These are phyloP conservation scores for Apiotrichum laibachii DNA, from an alignment of 1,284 basidiomycete species.

Conservation along the genomic window DNA sequence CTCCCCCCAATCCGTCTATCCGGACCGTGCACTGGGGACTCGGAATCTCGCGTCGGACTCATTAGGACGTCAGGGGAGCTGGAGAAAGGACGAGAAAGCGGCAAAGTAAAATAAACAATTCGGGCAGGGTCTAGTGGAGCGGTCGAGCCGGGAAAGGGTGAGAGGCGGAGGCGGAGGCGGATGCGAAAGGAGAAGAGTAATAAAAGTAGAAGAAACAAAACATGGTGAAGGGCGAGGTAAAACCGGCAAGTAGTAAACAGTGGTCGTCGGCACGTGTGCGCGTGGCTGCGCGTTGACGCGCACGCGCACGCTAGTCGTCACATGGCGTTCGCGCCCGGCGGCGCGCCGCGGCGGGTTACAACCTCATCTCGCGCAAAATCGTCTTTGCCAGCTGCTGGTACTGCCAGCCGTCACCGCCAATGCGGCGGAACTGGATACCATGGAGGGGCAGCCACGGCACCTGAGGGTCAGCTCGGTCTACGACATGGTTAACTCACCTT, in stretches of 20 bases:
- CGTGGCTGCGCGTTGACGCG: too few species aligned
- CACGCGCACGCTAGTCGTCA: background rate
- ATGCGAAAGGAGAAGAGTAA: too few species aligned
- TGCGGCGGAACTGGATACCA: conserved; percentile 91
- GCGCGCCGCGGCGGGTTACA: conserved; percentile 53
- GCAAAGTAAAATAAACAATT: background rate
- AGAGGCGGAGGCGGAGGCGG: too few species aligned
- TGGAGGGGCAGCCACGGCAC: conserved; percentile 91
- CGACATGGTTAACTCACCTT: conserved; percentile 61
- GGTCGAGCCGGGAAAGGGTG: too few species aligned
- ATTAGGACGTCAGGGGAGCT: too few species aligned
- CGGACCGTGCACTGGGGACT: too few species aligned
- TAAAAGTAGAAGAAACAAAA: background rate
- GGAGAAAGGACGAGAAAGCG: background rate
- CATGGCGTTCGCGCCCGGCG: background rate
- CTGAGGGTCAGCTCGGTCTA: conserved; percentile 51
- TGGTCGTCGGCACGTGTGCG: too few species aligned
- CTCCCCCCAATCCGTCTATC: too few species aligned
- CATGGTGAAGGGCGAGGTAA: too few species aligned
- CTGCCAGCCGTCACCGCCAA: conserved; percentile 93
- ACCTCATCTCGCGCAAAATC: conserved; percentile 86
- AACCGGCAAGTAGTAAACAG: too few species aligned
- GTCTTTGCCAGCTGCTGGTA: conserved; percentile 95
- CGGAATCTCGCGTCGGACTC: too few species aligned
- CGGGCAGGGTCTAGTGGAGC: too few species aligned